Evolutionary conservation across 495 filamentous ascomycete species (phyloP).

Genomic region (Pyrenula massariospora): DNA sequence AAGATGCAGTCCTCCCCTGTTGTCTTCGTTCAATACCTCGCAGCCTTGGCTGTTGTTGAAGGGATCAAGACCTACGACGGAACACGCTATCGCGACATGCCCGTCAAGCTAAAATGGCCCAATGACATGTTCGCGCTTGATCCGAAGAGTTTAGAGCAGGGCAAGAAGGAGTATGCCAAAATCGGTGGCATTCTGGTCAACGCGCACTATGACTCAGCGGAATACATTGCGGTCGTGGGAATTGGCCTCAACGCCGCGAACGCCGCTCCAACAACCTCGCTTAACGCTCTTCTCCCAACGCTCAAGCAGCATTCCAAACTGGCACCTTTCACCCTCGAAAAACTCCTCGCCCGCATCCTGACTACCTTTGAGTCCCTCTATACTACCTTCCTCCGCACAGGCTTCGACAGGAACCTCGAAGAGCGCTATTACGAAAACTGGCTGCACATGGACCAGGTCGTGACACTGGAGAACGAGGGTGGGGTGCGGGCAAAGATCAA

Average conservation of each 20-base stretch:
- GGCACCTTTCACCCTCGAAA: slow-evolving; percentile 60
- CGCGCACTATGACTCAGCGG: slow-evolving; percentile 62
- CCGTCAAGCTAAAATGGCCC: slow-evolving; percentile 91
- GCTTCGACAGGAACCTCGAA: slow-evolving; percentile 64
- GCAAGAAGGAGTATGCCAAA: slow-evolving; percentile 62
- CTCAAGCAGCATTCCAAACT: slow-evolving; percentile 9
- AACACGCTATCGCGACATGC: slow-evolving; percentile 56
- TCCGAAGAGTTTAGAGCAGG: background rate
- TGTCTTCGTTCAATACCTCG: slow-evolving; percentile 88
- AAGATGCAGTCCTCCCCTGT: slow-evolving; percentile 66
- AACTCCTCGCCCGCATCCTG: slow-evolving; percentile 72
- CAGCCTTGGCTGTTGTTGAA: slow-evolving; percentile 79
- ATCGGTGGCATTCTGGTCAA: slow-evolving; percentile 92
- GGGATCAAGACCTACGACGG: slow-evolving; percentile 70
- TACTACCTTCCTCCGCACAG: slow-evolving; percentile 53
- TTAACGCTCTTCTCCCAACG: slow-evolving; percentile 53
- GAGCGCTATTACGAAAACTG: slow-evolving; percentile 72
- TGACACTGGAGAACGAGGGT: slow-evolving; percentile 68
- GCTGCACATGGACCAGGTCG: slow-evolving; percentile 84
- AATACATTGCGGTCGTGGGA: slow-evolving; percentile 80
- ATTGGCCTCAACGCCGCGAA: slow-evolving; percentile 88
- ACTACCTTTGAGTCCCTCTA: slow-evolving; percentile 72
- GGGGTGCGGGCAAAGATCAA: slow-evolving; percentile 72
- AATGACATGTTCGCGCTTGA: slow-evolving; percentile 67
- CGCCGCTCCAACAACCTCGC: slow-evolving; percentile 71